Percentiles rank a stretch among this genome's conserved stretches.
phyloP scores from a whole-genome alignment of 2,329 filamentous ascomycete species.

The Coniella lustricola region DNA sequence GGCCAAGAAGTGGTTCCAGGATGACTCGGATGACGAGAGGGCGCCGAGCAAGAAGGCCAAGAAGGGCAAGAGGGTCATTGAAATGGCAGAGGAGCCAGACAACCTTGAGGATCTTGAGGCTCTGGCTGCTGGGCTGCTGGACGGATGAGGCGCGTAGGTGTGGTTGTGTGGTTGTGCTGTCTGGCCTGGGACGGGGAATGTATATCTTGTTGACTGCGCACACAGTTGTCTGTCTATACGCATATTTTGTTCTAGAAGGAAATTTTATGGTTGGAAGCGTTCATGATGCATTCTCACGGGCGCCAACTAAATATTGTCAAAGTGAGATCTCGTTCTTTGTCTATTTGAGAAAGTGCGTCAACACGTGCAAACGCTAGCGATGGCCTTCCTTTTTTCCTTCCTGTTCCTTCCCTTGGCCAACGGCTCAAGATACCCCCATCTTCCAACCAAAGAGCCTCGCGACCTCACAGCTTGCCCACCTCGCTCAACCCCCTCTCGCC shows the following conservation, averaged over 20 bases:
- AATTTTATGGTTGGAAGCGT: too few species aligned
- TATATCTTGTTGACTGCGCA: too few species aligned
- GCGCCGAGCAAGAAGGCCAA: constrained; percentile 35
- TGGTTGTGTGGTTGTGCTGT: background rate
- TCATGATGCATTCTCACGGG: too few species aligned
- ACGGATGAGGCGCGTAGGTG: constrained; percentile 25
- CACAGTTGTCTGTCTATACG: too few species aligned
- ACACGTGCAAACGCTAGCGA: too few species aligned
- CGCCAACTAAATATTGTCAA: too few species aligned
- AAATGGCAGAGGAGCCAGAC: constrained; percentile 62
- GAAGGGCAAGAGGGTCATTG: constrained; percentile 49
- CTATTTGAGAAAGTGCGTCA: too few species aligned
- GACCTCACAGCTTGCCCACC: constrained; percentile 41
- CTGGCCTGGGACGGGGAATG: background rate
- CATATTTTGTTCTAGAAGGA: too few species aligned
- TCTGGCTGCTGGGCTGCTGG: constrained; percentile 65
- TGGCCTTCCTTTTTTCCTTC: too few species aligned
- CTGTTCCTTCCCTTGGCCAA: too few species aligned
- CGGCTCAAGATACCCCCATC: background rate
- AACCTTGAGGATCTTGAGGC: constrained; percentile 74
- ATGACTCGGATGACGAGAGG: constrained; percentile 49
- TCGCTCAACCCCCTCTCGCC: constrained; percentile 58
- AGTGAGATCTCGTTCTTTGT: too few species aligned
- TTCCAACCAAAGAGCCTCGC: too few species aligned
- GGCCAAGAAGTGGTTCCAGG: constrained; percentile 68